Evolutionary conservation across 2,329 filamentous ascomycete species (phyloP).

Genomic region (Fusarium tricinctum): DNA sequence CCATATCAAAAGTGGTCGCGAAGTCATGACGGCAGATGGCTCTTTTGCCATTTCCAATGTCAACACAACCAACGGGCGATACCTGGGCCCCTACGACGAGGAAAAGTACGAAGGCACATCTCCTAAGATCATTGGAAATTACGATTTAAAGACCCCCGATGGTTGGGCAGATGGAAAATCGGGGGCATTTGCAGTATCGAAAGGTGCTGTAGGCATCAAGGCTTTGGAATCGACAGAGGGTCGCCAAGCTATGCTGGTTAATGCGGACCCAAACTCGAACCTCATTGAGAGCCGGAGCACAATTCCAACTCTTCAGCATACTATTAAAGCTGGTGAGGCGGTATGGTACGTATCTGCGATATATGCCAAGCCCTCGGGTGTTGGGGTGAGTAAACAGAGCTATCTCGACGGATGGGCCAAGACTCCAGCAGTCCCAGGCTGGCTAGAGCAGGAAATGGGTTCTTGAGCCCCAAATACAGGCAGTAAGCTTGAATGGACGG

Average conservation of each 20-base stretch:
- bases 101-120: conserved; percentile 63
- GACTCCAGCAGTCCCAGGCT: conserved; percentile 69
- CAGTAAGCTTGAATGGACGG: conserved; percentile 29
- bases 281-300: conserved; percentile 79
- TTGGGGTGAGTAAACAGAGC: conserved; percentile 63
- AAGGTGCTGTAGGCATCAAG: conserved; percentile 70
- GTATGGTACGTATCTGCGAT: conserved; percentile 79
- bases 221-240: conserved; percentile 64
- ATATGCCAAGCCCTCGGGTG: conserved; percentile 75
- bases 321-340: conserved; percentile 68
- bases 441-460: conserved; percentile 69
- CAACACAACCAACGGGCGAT: conserved; percentile 62
- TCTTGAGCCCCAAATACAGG: conserved; percentile 36
- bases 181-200: conserved; percentile 70
- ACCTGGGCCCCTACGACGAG: conserved; percentile 65
- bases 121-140: conserved; percentile 71
- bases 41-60: conserved; percentile 77
- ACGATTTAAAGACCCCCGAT: conserved; percentile 68
- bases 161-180: conserved; percentile 64
- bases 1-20: conserved; percentile 69
- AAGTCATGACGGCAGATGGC: conserved; percentile 80
- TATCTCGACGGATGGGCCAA: conserved; percentile 74
- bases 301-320: conserved; percentile 77
- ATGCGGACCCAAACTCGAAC: conserved; percentile 85
- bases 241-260: conserved; percentile 74